Evolutionary conservation across 163 green algal species (phyloP), one percentile per base, ranked within the genome.

Genomic region (Coccomyxa subellipsoidea): DNA sequence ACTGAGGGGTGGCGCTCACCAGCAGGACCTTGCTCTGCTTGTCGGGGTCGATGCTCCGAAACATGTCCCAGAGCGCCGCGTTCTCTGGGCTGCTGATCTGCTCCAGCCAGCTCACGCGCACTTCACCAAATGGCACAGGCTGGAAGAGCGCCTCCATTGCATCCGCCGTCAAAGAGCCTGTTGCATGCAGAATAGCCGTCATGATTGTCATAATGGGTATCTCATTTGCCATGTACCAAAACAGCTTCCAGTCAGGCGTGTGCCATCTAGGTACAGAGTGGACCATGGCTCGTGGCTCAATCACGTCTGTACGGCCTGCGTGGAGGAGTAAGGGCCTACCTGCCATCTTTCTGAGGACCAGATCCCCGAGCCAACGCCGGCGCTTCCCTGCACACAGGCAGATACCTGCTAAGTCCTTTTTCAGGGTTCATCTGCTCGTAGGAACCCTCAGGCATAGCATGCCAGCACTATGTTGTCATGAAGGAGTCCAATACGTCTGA

Each of bases 91-190:
- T 18, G 3, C 82, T 69, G 0, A 83, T 78, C 70, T 85, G 47
- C 37, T 77, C 70, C 32, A 87, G 71, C 69, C 77, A 35, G 69
- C 35, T 86, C 9, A 35, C 29, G 54, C 80, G 59, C 35, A n/a
- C 54, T n/a, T 89, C 84, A 0, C 90, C 90, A 80, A 92, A 93
- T 10, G 90, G 90, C 78, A 86, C 84, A 34, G 88, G 80, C 69
- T 76, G 25, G 54, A 82, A 82, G 2, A 82, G 78, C 27, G 66
- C 79, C 38, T 83, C 38, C 79, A 83, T 79, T 37, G 82, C 78
- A 59, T 54, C 34, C 71, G 59, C 73, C 38, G 72, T 85, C 70
- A 84, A 21, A 21, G 76, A 38, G 7, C n/a, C 54, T 81, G 47
- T 59, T 18, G 27, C 34, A 38, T 38, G 7, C 82, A 36, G 27